A percentile compares a stretch with the other conserved stretches of the same genome.
phyloP scores from a whole-genome alignment of 2,329 filamentous ascomycete species.

The Fulvia fulva region DNA sequence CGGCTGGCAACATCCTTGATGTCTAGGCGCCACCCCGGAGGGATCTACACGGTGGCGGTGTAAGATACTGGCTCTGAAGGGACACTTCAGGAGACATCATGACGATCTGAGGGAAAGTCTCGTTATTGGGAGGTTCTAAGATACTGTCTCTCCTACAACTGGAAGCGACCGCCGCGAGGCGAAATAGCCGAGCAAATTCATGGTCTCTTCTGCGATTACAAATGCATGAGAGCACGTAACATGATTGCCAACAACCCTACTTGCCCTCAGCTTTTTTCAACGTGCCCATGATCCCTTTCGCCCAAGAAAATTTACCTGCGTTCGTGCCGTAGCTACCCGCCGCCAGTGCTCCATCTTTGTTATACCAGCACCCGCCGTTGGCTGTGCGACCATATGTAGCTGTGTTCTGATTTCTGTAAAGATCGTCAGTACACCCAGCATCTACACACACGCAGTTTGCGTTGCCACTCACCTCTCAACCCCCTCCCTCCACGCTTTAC shows the following conservation, averaged over 20 bases:
- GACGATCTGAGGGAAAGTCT: too few species aligned
- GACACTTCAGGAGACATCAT: neutral
- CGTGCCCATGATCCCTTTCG: slow-evolving; percentile 18
- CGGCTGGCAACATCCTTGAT: neutral
- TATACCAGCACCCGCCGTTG: slow-evolving; percentile 61
- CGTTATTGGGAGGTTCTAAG: too few species aligned
- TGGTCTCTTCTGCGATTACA: neutral
- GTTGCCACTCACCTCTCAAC: slow-evolving; percentile 26
- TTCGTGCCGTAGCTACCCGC: slow-evolving; percentile 43
- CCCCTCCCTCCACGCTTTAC: slow-evolving; percentile 36
- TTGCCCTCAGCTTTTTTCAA: slow-evolving; percentile 19
- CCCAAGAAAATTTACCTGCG: slow-evolving; percentile 23
- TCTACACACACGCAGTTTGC: neutral
- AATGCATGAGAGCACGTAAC: slow-evolving; percentile 1
- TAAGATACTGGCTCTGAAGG: neutral
- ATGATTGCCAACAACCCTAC: slow-evolving; percentile 6
- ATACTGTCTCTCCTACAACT: neutral
- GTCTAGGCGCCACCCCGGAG: neutral
- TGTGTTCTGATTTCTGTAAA: slow-evolving; percentile 60
- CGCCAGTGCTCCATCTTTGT: slow-evolving; percentile 41
- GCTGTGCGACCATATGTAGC: slow-evolving; percentile 53
- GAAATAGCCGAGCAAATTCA: too few species aligned
- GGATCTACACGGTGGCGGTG: neutral
- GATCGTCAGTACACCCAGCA: neutral
- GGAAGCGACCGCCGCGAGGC: neutral